Conservation (phyloP, 192 early-diverging fungal species). For the Coemansia sp. region DNA sequence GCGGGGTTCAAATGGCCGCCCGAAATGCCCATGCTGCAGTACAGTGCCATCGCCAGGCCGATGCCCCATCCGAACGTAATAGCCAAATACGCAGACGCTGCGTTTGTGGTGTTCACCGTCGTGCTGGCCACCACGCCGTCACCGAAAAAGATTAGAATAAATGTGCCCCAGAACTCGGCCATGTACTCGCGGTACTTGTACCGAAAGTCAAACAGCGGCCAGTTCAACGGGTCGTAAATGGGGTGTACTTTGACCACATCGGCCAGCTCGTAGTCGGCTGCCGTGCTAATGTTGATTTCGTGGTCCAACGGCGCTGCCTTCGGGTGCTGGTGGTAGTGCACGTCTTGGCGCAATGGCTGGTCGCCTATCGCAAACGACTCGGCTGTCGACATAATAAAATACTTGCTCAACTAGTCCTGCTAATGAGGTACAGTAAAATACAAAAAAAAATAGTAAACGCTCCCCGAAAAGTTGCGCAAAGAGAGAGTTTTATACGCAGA, state of each 20-base stretch:
- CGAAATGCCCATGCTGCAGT: conserved; percentile 63
- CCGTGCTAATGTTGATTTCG: conserved; percentile 37
- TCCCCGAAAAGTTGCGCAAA: background rate
- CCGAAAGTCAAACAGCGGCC: conserved; percentile 37
- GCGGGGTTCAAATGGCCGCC: conserved; percentile 81
- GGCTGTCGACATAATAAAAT: conserved; percentile 18
- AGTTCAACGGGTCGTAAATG: conserved; percentile 48
- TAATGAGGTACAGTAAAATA: conserved; percentile 3
- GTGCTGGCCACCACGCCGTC: conserved; percentile 62
- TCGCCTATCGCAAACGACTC: conserved; percentile 11
- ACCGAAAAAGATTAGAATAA: conserved; percentile 64
- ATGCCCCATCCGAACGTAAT: conserved; percentile 65
- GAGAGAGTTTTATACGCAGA: no score
- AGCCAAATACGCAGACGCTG: conserved; percentile 54
- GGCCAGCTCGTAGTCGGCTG: conserved; percentile 46
- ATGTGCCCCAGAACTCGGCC: conserved; percentile 76
- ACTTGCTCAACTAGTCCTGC: conserved; percentile 1
- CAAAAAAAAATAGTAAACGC: background rate
- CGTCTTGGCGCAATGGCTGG: background rate
- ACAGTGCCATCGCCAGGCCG: conserved; percentile 64
- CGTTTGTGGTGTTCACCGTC: conserved; percentile 43
- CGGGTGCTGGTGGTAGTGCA: conserved; percentile 37
- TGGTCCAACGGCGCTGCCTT: conserved; percentile 39
- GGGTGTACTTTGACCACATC: conserved; percentile 28
- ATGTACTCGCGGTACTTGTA: conserved; percentile 59